Base-by-base conservation (phyloP, 805 yeast genomes). In the Lachancea nothofagi region DNA sequence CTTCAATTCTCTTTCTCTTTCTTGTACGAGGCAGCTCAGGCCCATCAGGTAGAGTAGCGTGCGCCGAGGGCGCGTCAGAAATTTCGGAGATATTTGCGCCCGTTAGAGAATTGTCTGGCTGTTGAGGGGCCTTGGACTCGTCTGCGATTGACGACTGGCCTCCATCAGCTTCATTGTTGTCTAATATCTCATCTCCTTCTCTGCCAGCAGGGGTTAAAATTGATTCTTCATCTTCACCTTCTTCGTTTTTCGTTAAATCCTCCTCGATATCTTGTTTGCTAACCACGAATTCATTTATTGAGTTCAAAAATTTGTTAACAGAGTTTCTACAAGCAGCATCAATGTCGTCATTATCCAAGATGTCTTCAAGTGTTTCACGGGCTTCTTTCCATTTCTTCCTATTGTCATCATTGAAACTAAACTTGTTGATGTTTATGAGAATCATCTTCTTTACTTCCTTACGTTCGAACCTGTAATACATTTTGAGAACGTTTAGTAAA, bases 391-490 rank as follows among this genome's bases (percentile, higher is more conserved):
- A 45, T 19, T 49, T 45, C 7, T 50, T 52, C 12, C 44, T 42
- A 6, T 51, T 48, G 10, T 64, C 57, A 3, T 50, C 48, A 2
- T 59, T 36, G 27, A 78, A 59, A 23, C 51, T 54, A 14, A 83
- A 63, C 45, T 74, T 76, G 19, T 69, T 64, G 23, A 84, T 59
- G 31, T 71, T 70, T 10, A 62, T 61, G 7, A 82, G 54, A 1
- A 83, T 64, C 25, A 77, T 67, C 44, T 74, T 80, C 44, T 75
- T 75, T 26, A 59, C 65, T 46, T 75, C 79, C 25, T 74, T 71
- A 5, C 75, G 66, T 2, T 71, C 78, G 24, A 66, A 53, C 21
- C 59, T 62, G 5, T 64, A 71, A 17, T 81, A 62, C 0, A 74
- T 67, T 21, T 68, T 70, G 33, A 84, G 53, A 8, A 83, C 60